Evolutionary conservation across 2,329 filamentous ascomycete genomes (phyloP).

Genomic region (Cyphellophora attinorum): DNA sequence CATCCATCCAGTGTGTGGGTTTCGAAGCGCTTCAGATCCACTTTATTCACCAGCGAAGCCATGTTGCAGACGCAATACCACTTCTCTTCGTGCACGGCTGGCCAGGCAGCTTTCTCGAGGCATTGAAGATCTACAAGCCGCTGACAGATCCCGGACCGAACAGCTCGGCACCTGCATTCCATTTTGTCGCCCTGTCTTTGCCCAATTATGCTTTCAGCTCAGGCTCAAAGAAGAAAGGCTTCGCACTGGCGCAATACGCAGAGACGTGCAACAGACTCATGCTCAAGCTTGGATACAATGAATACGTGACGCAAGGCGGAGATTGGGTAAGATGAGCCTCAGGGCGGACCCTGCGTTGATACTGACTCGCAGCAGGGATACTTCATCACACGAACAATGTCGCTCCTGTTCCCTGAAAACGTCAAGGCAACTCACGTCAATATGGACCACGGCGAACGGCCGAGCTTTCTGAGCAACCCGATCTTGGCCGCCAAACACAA

Average conservation of each 20-base stretch:
- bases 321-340: no score
- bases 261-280: constrained; percentile 60
- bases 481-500: constrained; percentile 48
- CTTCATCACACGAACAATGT: constrained; percentile 54
- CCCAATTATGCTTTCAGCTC: constrained; percentile 49
- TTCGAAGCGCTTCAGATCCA: constrained; percentile 21
- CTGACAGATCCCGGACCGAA: constrained; percentile 24
- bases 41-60: constrained; percentile 26
- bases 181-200: constrained; percentile 45
- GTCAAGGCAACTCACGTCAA: constrained; percentile 56
- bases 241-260: constrained; percentile 52
- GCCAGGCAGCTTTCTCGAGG: constrained; percentile 18
- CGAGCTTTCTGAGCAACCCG: constrained; percentile 43
- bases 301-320: constrained; percentile 55
- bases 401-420: constrained; percentile 47
- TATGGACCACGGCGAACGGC: constrained; percentile 40
- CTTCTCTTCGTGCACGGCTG: constrained; percentile 18
- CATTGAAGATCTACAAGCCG: constrained; percentile 22
- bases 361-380: no score
- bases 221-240: constrained; percentile 42
- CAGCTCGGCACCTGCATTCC: constrained; percentile 37
- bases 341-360: no score
- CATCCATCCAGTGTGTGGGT: constrained; percentile 19
- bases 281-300: constrained; percentile 54
- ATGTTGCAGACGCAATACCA: constrained; percentile 15